phyloP scores from a whole-genome alignment of 345 rosid genomes.

The Tarenaya hassleriana region DNA sequence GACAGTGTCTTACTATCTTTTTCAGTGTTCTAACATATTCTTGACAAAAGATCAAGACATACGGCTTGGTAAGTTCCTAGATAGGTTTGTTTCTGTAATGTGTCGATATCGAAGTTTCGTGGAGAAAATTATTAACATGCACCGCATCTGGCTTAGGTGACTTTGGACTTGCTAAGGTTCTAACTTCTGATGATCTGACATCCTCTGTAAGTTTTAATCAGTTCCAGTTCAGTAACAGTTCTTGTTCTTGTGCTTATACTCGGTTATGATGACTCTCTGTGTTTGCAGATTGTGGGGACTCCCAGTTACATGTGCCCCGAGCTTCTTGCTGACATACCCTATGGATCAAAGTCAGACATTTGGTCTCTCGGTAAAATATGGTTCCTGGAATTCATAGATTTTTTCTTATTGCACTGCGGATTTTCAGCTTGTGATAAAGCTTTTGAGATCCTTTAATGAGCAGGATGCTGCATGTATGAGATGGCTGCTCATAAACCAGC shows the following conservation, averaged over 20 bases:
- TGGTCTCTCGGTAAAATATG: constrained; percentile 79
- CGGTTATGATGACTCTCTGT: constrained; percentile 8
- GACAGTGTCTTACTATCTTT: constrained; percentile 24
- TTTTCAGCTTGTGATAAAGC: constrained; percentile 16
- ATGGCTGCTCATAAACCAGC: constrained; percentile 89
- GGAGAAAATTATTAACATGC: constrained; percentile 2
- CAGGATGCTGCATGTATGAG: constrained; percentile 97
- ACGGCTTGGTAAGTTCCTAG: constrained; percentile 54
- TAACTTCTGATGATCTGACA: constrained; percentile 87
- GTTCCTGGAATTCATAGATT: not conserved
- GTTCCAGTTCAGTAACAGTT: constrained; percentile 9
- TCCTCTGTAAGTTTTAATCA: constrained; percentile 62
- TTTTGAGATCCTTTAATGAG: constrained; percentile 6
- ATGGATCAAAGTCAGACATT: constrained; percentile 96
- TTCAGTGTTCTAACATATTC: constrained; percentile 93
- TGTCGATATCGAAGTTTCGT: not conserved
- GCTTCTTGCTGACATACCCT: constrained; percentile 95
- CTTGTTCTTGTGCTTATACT: constrained; percentile 2
- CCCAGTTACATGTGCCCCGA: constrained; percentile 99
- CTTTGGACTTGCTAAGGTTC: constrained; percentile 95
- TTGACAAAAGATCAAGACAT: constrained; percentile 86
- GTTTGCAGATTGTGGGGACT: constrained; percentile 83
- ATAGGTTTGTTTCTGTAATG: not conserved
- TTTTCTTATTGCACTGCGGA: not conserved
- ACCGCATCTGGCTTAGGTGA: constrained; percentile 58